Evolutionary conservation across 1,139 yeast genomes (phyloP), one percentile per base, ranked within the genome.

Genomic region (Tardiomyces depauwii): DNA sequence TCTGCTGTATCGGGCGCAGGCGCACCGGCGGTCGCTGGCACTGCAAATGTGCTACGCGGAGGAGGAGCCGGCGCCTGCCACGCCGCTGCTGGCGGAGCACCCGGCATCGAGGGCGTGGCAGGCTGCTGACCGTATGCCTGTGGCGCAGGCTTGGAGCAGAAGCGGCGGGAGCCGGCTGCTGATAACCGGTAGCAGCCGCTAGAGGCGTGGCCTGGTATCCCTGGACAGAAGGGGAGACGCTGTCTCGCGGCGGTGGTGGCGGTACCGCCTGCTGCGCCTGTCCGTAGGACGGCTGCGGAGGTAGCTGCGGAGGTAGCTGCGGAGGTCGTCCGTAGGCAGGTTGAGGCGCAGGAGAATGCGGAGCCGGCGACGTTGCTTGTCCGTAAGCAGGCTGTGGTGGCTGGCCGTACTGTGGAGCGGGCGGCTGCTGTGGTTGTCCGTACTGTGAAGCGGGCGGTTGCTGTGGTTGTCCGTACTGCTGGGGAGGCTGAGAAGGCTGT

Each of bases 401-500:
- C 11, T 43, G 47, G 39, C 11, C 40, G 10, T 38, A 10, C 25
- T 32, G 47, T 1, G 25, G 21, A 7, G 44, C 36, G 10, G 44
- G 44, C 16, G 48, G 44, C 23, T 4, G 39, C 39, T 6, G 39
- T 10, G 10, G 12, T 36, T n/a, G 39, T 7, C 10, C 14, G 14
- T 32, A n/a, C 9, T 13, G 9, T 13, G 38, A 6, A 7, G 10
- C 12, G 14, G 38, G 48, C 1, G 30, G 23, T 11, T 44, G 42
- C 2, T 42, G 45, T 21, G 48, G 44, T 13, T 41, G 50, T 19
- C 18, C 28, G 25, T 36, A 40, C 19, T 13, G 18, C 25, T 38
- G 40, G 16, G 40, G 33, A 11, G 48, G 44, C 19, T 42, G 53
- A 18, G 56, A 53, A 3, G 49, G 49, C 57, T 25, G 61, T 13